Base-by-base conservation (phyloP, 129 eudicot genomes). In the Ambrosia trifida region DNA sequence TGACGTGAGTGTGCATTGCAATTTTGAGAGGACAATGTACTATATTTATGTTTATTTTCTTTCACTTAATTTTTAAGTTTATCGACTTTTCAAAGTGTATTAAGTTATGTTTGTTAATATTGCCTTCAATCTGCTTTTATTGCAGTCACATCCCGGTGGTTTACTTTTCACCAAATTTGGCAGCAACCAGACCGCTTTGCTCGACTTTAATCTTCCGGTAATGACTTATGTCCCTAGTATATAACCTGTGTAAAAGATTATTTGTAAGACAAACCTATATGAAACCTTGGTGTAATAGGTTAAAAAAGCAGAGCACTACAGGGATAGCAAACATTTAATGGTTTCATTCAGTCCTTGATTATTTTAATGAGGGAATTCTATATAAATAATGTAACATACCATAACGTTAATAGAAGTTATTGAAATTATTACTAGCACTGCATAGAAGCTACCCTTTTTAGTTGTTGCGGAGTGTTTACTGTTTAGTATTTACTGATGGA, bases 91-190 rank as follows among this genome's bases (percentile, higher is more conserved):
- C 12, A 19, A 54, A 32, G 61, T 54, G 33, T 54, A 54, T 33
- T 28, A 14, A 45, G 54, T 33, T 76, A 18, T 28, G 18, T 4
- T 44, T 49, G 40, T 47, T 68, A 45, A 31, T 76, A 20, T 50
- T 59, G 33, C 13, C 44, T 71, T 50, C 53, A 18, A 8, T 32
- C 45, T 75, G 64, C 35, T 79, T 70, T 33, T 79, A 30, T 57
- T 79, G 84, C 84, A 91, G 97, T 80, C 94, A 65, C 96, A 89
- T 76, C 87, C 96, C 49, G 91, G 96, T 5, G 91, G 96, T 60
- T 82, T 89, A 67, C 91, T 92, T 73, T 86, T 92, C 81, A 92
- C 98, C 46, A 92, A 92, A 75, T 89, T 92, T 78, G 91, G 98
- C 76, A 78, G 95, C 87, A 89, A 75, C 57, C 98, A 92, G 69